Conservation (phyloP, 495 filamentous ascomycete genomes). For the Penicillium goetzii region DNA sequence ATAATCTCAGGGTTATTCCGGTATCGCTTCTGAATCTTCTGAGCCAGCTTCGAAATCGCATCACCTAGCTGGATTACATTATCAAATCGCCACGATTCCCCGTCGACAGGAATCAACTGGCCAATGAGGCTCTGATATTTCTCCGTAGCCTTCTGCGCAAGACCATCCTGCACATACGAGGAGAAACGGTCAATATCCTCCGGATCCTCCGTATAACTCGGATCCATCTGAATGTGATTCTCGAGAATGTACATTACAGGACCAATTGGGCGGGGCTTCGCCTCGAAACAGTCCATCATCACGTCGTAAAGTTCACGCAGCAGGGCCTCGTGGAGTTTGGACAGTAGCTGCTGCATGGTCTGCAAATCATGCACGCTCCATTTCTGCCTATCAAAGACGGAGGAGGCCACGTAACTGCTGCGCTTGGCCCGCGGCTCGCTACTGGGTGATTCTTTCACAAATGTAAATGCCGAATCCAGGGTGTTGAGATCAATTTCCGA, state of each 20-base stretch:
- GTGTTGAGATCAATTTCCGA: slow-evolving; percentile 80
- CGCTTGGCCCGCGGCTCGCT: slow-evolving; percentile 56
- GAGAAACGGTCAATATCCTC: slow-evolving; percentile 71
- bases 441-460: slow-evolving; percentile 69
- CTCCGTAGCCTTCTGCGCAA: slow-evolving; percentile 71
- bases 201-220: slow-evolving; percentile 67
- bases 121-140: slow-evolving; percentile 75
- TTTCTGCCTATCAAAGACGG: slow-evolving; percentile 59
- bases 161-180: slow-evolving; percentile 69
- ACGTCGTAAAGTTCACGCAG: slow-evolving; percentile 86
- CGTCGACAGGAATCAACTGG: slow-evolving; percentile 71
- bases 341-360: slow-evolving; percentile 73
- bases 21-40: slow-evolving; percentile 91
- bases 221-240: slow-evolving; percentile 79
- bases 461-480: slow-evolving; percentile 79
- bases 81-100: slow-evolving; percentile 80
- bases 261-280: slow-evolving; percentile 78
- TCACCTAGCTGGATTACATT: slow-evolving; percentile 88
- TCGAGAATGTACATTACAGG: slow-evolving; percentile 82
- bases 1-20: slow-evolving; percentile 85
- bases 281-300: slow-evolving; percentile 84
- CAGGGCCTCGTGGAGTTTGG: slow-evolving; percentile 77
- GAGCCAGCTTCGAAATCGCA: slow-evolving; percentile 75
- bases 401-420: slow-evolving; percentile 47
- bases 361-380: slow-evolving; percentile 85